phyloP scores from a whole-genome alignment of 805 yeast species.

The Metschnikowia continentalis region DNA sequence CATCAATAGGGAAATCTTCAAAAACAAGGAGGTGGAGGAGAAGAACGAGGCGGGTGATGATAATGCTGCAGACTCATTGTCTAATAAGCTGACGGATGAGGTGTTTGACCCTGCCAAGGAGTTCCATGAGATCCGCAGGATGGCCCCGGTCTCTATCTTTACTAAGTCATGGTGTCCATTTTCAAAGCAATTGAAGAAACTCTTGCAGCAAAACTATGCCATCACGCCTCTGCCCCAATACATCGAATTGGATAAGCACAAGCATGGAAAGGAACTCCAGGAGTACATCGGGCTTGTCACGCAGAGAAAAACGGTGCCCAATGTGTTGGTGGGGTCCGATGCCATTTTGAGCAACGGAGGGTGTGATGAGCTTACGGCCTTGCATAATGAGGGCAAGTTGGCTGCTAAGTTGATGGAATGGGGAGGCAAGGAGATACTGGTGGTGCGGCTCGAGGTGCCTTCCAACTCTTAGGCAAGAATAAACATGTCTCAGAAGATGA shows the following conservation, averaged over 20 bases:
- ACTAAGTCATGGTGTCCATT: slow-evolving; percentile 65
- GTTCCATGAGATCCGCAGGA: slow-evolving; percentile 50
- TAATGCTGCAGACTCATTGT: slow-evolving; percentile 8
- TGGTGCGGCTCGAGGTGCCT: slow-evolving; percentile 52
- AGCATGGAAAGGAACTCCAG: slow-evolving; percentile 73
- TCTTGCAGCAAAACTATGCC: slow-evolving; percentile 58
- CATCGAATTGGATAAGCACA: slow-evolving; percentile 80
- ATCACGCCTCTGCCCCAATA: slow-evolving; percentile 68
- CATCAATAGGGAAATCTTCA: slow-evolving; percentile 35
- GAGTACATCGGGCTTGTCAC: slow-evolving; percentile 49
- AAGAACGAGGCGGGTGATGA: slow-evolving; percentile 6
- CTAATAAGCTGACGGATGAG: neutral
- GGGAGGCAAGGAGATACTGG: slow-evolving; percentile 53
- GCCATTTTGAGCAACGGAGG: slow-evolving; percentile 69
- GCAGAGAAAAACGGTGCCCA: slow-evolving; percentile 17
- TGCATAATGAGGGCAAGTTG: slow-evolving; percentile 57
- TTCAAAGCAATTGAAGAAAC: slow-evolving; percentile 64
- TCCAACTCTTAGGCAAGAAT: slow-evolving; percentile 36
- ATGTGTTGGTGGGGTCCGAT: slow-evolving; percentile 15
- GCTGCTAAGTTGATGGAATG: slow-evolving; percentile 51
- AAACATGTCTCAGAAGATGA: too few relatives aligned
- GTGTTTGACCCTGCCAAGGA: slow-evolving; percentile 35
- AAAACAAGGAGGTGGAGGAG: slow-evolving; percentile 14
- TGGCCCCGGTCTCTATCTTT: slow-evolving; percentile 64
- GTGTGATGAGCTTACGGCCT: slow-evolving; percentile 66